Percentiles rank a stretch among this genome's conserved stretches.
These are phyloP conservation scores for Camelina laxa DNA, from an alignment of 345 rosid genomes.

Conservation along the genomic window DNA sequence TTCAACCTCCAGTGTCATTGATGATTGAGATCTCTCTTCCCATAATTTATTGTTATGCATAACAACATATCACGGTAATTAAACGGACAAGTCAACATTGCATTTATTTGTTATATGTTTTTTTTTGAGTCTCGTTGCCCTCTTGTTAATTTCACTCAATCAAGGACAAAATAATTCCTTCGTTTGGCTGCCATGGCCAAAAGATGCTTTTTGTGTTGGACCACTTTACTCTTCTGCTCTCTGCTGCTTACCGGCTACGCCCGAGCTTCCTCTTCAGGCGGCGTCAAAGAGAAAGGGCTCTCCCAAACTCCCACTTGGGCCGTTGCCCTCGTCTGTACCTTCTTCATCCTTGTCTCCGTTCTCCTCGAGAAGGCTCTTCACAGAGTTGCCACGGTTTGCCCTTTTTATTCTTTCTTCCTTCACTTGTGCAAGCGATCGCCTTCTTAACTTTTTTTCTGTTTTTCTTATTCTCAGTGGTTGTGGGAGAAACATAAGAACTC, in stretches of 20 bases:
- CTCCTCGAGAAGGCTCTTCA: slow-evolving; percentile 69
- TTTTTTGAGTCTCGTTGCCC: not conserved
- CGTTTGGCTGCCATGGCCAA: slow-evolving; percentile 22
- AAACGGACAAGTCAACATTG: slow-evolving; percentile 12
- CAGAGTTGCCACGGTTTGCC: slow-evolving; percentile 62
- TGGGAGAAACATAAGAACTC: slow-evolving; percentile 76
- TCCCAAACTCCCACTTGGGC: slow-evolving; percentile 91
- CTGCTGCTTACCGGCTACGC: slow-evolving; percentile 5
- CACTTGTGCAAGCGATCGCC: not conserved
- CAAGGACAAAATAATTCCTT: slow-evolving; percentile 8
- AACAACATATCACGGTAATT: slow-evolving; percentile 22
- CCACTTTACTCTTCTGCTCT: slow-evolving; percentile 15
- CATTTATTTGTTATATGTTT: slow-evolving; percentile 24
- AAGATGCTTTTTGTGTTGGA: slow-evolving; percentile 28
- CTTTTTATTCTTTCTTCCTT: not conserved
- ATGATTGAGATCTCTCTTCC: slow-evolving; percentile 25
- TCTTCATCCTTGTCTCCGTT: slow-evolving; percentile 73
- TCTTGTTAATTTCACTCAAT: slow-evolving; percentile 5
- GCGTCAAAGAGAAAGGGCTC: slow-evolving; percentile 51
- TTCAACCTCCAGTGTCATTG: not conserved
- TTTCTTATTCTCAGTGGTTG: slow-evolving; percentile 59
- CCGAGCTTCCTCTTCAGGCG: slow-evolving; percentile 29
- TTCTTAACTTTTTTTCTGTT: not conserved
- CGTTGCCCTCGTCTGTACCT: slow-evolving; percentile 71
- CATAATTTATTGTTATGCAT: slow-evolving; percentile 13